Percentiles rank a stretch among this genome's conserved stretches.
These are phyloP conservation scores for Penicillium ochrochloron DNA, from an alignment of 495 filamentous ascomycete species.

Conservation along the genomic window DNA sequence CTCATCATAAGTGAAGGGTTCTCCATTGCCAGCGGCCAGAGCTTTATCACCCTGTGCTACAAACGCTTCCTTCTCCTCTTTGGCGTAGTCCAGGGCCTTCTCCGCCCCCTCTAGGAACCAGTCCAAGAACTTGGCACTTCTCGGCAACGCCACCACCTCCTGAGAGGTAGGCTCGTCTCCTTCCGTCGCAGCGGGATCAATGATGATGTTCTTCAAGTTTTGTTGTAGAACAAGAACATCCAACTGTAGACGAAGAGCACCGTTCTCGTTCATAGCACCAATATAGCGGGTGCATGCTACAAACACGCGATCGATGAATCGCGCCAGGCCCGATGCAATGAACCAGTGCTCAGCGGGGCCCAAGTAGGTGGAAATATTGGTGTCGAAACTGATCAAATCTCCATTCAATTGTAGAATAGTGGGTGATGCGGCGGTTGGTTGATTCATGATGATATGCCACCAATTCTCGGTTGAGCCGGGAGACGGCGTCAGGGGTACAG, in stretches of 20 bases:
- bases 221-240: slow-evolving; percentile 95
- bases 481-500: slow-evolving; percentile 53
- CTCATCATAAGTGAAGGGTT: slow-evolving; percentile 78
- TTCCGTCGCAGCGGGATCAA: slow-evolving; percentile 29
- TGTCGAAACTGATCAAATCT: slow-evolving; percentile 82
- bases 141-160: slow-evolving; percentile 66
- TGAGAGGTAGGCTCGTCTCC: slow-evolving; percentile 18
- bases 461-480: slow-evolving; percentile 60
- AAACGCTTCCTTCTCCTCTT: slow-evolving; percentile 55
- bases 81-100: slow-evolving; percentile 65
- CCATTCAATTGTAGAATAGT: slow-evolving; percentile 77
- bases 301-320: slow-evolving; percentile 72
- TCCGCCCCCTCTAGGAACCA: slow-evolving; percentile 81
- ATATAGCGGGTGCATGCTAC: slow-evolving; percentile 67
- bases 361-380: slow-evolving; percentile 72
- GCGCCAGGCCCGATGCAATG: slow-evolving; percentile 71
- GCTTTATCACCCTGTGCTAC: slow-evolving; percentile 42
- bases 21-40: slow-evolving; percentile 44
- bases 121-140: slow-evolving; percentile 76
- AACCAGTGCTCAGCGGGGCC: slow-evolving; percentile 65
- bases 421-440: slow-evolving; percentile 78
- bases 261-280: slow-evolving; percentile 72
- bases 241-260: slow-evolving; percentile 79
- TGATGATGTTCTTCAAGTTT: slow-evolving; percentile 86
- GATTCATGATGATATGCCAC: slow-evolving; percentile 74